Conservation (phyloP, 306 rosid genomes). For the Sophora flavescens region DNA sequence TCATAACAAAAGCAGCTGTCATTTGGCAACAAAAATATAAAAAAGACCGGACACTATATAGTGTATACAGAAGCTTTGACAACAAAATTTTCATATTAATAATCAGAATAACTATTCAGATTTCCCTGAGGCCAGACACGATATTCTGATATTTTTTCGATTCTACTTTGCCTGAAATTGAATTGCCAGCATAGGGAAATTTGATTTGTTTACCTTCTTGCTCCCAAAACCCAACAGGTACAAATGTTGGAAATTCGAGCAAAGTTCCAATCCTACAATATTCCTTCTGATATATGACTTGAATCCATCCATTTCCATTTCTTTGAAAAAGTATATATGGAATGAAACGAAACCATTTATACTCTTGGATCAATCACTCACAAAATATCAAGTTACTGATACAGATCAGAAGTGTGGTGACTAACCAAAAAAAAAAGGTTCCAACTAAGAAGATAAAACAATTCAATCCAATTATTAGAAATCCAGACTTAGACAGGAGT, state of each 20-base stretch:
- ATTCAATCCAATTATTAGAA: slow-evolving; percentile 1
- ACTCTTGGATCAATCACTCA: slow-evolving; percentile 31
- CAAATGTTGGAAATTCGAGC: not conserved
- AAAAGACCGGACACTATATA: not conserved
- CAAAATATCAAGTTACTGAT: slow-evolving; percentile 19
- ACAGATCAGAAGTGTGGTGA: slow-evolving; percentile 2
- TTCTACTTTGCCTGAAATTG: not conserved
- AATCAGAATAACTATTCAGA: not conserved
- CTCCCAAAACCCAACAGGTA: not conserved
- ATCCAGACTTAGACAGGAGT: not conserved
- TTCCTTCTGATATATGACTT: no score
- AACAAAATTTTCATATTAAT: not conserved
- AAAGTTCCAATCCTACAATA: no score
- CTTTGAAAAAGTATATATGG: no score
- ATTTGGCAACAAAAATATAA: not conserved
- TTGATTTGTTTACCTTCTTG: not conserved
- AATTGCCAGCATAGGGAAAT: not conserved
- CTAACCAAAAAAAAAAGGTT: not conserved
- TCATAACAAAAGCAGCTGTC: not conserved
- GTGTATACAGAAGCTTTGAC: no score
- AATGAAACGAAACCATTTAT: not conserved
- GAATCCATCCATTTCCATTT: no score
- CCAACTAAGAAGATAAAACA: not conserved
- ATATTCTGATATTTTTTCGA: not conserved
- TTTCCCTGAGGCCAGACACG: slow-evolving; percentile 8